A percentile compares a stretch with the other conserved stretches of the same genome.
Conservation (phyloP, 352 stramenopile species). For the Nothophytophthora sp. region DNA sequence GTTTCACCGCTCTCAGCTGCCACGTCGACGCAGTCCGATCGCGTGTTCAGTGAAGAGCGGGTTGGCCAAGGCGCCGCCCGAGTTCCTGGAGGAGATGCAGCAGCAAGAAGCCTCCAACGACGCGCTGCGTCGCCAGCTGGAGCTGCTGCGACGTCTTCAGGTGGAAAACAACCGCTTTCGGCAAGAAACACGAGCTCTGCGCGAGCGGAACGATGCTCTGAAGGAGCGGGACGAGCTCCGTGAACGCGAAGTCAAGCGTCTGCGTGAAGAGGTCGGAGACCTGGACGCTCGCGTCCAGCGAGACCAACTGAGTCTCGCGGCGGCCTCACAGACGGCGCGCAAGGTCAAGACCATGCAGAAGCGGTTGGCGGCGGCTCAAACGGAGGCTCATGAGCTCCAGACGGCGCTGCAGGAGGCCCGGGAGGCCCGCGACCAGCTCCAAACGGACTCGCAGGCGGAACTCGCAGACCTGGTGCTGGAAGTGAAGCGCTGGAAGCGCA, state of each 20-base stretch:
- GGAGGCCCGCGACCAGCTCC: slow-evolving; percentile 32
- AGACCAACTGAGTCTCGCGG: slow-evolving; percentile 34
- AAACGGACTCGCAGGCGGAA: slow-evolving; percentile 34
- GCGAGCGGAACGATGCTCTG: slow-evolving; percentile 47
- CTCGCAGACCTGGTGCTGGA: slow-evolving; percentile 36
- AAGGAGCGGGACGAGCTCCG: slow-evolving; percentile 43
- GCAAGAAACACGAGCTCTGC: slow-evolving; percentile 42
- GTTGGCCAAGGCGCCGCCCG: not conserved
- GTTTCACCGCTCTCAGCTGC: slow-evolving; percentile 26
- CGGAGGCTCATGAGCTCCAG: slow-evolving; percentile 42
- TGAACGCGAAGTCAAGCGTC: slow-evolving; percentile 47
- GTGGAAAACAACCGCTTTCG: slow-evolving; percentile 77
- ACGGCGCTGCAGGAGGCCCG: slow-evolving; percentile 34
- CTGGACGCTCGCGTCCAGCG: slow-evolving; percentile 31
- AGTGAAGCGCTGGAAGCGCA: slow-evolving; percentile 51
- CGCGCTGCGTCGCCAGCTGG: slow-evolving; percentile 61
- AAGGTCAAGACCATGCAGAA: slow-evolving; percentile 55
- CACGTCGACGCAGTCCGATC: slow-evolving; percentile 1
- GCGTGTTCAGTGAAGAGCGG: not conserved
- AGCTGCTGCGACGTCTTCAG: slow-evolving; percentile 68
- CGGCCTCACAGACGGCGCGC: slow-evolving; percentile 33
- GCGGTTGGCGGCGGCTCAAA: slow-evolving; percentile 28
- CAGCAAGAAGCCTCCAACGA: slow-evolving; percentile 70
- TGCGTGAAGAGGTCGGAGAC: slow-evolving; percentile 43
- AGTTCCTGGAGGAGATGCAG: slow-evolving; percentile 33